Conservation (phyloP, 2,329 filamentous ascomycete species). For the Colletotrichum limetticola region DNA sequence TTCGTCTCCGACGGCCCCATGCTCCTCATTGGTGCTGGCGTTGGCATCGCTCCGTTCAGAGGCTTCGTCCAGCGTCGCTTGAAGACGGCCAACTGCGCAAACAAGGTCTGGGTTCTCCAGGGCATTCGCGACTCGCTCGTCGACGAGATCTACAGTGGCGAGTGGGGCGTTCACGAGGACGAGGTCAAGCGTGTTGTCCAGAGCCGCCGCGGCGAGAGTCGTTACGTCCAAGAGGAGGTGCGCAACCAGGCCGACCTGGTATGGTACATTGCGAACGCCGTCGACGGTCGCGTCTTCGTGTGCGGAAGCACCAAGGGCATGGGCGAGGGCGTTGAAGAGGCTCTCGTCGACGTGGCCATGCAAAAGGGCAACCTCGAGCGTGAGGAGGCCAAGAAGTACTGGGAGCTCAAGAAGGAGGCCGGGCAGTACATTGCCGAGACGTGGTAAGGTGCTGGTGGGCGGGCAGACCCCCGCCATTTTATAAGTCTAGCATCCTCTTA, state of each 20-base stretch:
- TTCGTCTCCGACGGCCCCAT: slow-evolving; percentile 96
- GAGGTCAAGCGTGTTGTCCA: slow-evolving; percentile 86
- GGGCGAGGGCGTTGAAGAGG: slow-evolving; percentile 94
- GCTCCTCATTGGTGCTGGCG: slow-evolving; percentile 95
- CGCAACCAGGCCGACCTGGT: slow-evolving; percentile 92
- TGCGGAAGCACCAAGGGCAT: slow-evolving; percentile 96
- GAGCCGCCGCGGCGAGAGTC: slow-evolving; percentile 79
- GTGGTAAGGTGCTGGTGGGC: slow-evolving; percentile 55
- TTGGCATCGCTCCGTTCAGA: slow-evolving; percentile 96
- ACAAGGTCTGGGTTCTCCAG: slow-evolving; percentile 98
- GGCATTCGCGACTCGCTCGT: slow-evolving; percentile 93
- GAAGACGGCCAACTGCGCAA: slow-evolving; percentile 94
- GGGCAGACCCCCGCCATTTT: not conserved
- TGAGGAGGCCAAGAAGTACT: slow-evolving; percentile 87
- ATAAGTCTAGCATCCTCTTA: not conserved
- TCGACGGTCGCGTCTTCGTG: slow-evolving; percentile 97
- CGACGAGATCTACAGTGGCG: slow-evolving; percentile 95
- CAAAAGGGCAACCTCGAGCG: slow-evolving; percentile 86
- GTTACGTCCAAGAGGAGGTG: slow-evolving; percentile 97
- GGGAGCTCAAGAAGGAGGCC: slow-evolving; percentile 89
- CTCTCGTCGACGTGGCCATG: slow-evolving; percentile 91
- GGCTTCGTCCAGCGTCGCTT: slow-evolving; percentile 95
- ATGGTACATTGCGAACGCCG: slow-evolving; percentile 95
- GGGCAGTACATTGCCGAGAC: slow-evolving; percentile 95
- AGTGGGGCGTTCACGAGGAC: slow-evolving; percentile 93